Percentiles rank a stretch among this genome's conserved stretches.
Conservation (phyloP, 345 rosid genomes). For the Streptanthus diversifolius region DNA sequence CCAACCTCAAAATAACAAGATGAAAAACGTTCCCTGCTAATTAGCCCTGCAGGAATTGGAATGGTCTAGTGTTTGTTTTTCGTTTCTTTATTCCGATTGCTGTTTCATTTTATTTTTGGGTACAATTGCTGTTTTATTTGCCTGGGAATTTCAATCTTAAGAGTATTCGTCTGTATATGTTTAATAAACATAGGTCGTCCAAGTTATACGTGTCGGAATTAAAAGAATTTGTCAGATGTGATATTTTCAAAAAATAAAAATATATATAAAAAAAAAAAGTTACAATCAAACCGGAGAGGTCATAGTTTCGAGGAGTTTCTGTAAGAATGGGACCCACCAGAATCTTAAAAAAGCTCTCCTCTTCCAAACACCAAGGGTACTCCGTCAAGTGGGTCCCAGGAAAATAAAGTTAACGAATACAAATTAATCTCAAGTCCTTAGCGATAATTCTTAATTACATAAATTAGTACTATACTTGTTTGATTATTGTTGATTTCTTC, state of each 20-base stretch:
- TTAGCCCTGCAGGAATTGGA: slow-evolving; percentile 33
- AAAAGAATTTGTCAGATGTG: not conserved
- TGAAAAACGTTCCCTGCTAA: slow-evolving; percentile 25
- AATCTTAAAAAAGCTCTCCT: not conserved
- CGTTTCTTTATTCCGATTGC: slow-evolving; percentile 33
- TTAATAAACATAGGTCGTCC: not conserved
- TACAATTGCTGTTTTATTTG: slow-evolving; percentile 16
- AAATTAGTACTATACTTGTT: not conserved
- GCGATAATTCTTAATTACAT: not conserved
- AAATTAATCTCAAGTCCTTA: not conserved
- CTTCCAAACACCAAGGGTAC: not conserved
- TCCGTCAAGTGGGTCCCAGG: not conserved
- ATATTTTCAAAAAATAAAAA: not conserved
- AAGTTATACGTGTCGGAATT: not conserved
- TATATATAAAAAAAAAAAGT: not conserved
- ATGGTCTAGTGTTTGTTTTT: slow-evolving; percentile 28
- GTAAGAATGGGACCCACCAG: slow-evolving; percentile 4
- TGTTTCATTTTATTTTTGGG: not conserved
- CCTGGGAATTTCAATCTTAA: not conserved
- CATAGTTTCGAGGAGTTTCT: not conserved
- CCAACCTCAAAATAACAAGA: not conserved
- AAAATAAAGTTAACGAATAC: not conserved
- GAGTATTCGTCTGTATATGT: not conserved
- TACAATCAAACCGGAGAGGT: not conserved
- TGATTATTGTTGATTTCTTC: not conserved